Evolutionary conservation across 306 rosid species (phyloP), one percentile per base, ranked within the genome.

Genomic region (Quercus alba): DNA sequence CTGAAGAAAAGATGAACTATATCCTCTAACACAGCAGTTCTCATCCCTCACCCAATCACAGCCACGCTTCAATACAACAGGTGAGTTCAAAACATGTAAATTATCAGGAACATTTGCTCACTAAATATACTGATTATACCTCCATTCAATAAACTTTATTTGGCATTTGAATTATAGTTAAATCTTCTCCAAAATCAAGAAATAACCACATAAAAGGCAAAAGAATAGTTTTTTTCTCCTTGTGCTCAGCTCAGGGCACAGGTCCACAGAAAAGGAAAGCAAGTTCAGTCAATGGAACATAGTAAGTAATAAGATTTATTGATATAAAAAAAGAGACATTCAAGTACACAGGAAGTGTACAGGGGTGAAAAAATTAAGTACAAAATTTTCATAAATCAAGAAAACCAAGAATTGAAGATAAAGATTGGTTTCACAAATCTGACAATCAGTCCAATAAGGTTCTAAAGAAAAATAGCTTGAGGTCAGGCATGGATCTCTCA

Each of bases 1-100:
- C 90, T 52, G 90, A 88, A 52, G 86, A 82, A 30, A 84, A 82
- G 3, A 83, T 83, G 86, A 72, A 66, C 62, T 9, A 63, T 71
- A 17, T 26, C 63, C 28, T 75, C 35, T 56, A 61, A 23, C 76
- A 78, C 33, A 74, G 74, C 23, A 63, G 31, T 74, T 13, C n/a
- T 41, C 71, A 56, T 23, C 73, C 81, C 20, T 85, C 84, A 28
- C 78, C 89, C 12, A 14, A 21, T 68, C 62, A 74, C 35, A 77
- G 80, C 74, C 66, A 31, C 67, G 41, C 55, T 81, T 82, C 86
- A 21, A 30, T 21, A 56, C 90, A 82, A 13, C 97, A 90, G 83
- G 97, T 89, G 41, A 81, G 81, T 81, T 51, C 15, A 30, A 71
- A 63, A 61, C 46, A 31, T 12, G 2, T 6, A 56, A 7, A 2